Base-by-base conservation (phyloP, 2,329 filamentous ascomycete genomes). In the Dactylellina leptospora region DNA sequence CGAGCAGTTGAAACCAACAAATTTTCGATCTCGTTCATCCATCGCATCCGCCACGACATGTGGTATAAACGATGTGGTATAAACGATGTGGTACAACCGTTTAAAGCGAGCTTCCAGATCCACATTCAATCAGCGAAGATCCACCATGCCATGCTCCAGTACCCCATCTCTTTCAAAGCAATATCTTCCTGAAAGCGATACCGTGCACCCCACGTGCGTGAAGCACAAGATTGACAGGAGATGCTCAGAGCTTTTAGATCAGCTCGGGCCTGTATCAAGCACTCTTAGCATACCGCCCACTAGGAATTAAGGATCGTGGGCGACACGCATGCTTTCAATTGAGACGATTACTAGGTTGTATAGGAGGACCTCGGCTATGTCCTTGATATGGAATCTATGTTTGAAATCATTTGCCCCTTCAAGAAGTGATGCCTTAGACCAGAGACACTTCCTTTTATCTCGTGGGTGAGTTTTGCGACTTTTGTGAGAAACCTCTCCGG, bases 1-100 rank as follows among this genome's bases (percentile, higher is more conserved):
- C 61, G 61, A 66, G 50, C 61, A 50, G 50, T 55, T 50, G 4
- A 30, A 56, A 50, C 42, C 22, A 33, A 56, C n/a, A n/a, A 9
- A 54, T 13, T 10, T 16, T n/a, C n/a, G n/a, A 2, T 53, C 33
- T 9, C 3, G 11, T 28, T 40, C 25, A 51, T 9, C 50, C 28
- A 22, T 22, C n/a, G n/a, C n/a, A n/a, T n/a, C n/a, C n/a, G n/a
- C n/a, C n/a, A n/a, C n/a, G n/a, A n/a, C n/a, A n/a, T n/a, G n/a
- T n/a, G 50, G 50, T 10, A 55, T 3, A 4, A 2, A 16, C 3
- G 5, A n/a, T 9, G 13, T 22, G 9, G 30, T 22, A 25, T 53
- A 16, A 11, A 53, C 23, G 13, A 33, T 6, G 6, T 23, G 36
- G 2, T 20, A 53, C 27, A 53, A 45, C 23, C 10, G 11, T 8